These are phyloP conservation scores for Sungouiella blattae DNA, from an alignment of 805 yeast genomes.

Conservation along the genomic window DNA sequence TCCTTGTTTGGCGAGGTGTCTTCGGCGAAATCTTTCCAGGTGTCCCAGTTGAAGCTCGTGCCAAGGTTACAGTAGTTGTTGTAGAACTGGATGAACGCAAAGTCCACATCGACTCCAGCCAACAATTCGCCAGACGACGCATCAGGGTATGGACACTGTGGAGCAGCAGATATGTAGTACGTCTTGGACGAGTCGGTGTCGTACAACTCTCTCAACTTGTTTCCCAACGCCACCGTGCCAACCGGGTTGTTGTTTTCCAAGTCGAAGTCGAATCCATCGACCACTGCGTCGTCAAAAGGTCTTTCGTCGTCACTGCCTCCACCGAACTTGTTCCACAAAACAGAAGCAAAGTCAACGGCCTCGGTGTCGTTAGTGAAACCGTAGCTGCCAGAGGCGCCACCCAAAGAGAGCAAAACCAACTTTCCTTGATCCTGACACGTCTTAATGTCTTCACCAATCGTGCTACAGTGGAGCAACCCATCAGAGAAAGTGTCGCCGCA, in stretches of 20 bases:
- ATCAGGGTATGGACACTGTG: slow-evolving; percentile 90
- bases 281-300: slow-evolving; percentile 45
- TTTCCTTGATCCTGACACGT: slow-evolving; percentile 11
- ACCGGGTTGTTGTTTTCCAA: slow-evolving; percentile 50
- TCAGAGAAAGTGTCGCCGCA: slow-evolving; percentile 47
- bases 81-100: slow-evolving; percentile 84
- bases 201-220: slow-evolving; percentile 9
- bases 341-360: slow-evolving; percentile 54
- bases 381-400: slow-evolving; percentile 59
- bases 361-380: slow-evolving; percentile 49
- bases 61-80: slow-evolving; percentile 72
- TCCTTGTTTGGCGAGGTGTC: slow-evolving; percentile 60
- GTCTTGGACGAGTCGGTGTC: slow-evolving; percentile 37
- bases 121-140: slow-evolving; percentile 37
- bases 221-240: slow-evolving; percentile 64
- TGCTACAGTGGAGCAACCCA: slow-evolving; percentile 13
- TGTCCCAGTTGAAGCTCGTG: slow-evolving; percentile 54
- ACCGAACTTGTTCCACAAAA: slow-evolving; percentile 40
- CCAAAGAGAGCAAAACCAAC: slow-evolving; percentile 13
- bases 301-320: slow-evolving; percentile 30
- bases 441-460: slow-evolving; percentile 13
- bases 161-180: slow-evolving; percentile 83
- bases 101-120: slow-evolving; percentile 63
- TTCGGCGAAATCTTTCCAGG: slow-evolving; percentile 67
- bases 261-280: slow-evolving; percentile 74